These are phyloP conservation scores for Apiospora saccharicola DNA, from an alignment of 2,329 filamentous ascomycete genomes.

Conservation along the genomic window DNA sequence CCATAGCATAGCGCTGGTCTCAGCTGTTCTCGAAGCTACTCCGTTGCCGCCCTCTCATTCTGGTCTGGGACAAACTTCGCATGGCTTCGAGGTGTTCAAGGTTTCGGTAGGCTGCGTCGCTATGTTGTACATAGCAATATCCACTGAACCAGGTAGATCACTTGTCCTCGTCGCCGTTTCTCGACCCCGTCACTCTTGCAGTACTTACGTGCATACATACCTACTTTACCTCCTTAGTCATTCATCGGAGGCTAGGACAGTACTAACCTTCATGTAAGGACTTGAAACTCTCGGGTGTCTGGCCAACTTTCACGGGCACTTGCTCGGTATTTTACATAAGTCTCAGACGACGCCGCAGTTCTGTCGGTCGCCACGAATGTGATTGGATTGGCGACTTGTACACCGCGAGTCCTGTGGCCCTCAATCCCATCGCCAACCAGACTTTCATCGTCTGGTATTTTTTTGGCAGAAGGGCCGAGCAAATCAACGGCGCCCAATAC, in stretches of 20 bases:
- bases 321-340: conserved; percentile 8
- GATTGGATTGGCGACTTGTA: background rate
- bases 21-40: conserved; percentile 6
- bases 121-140: background rate
- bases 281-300: conserved; percentile 6
- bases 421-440: background rate
- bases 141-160: background rate
- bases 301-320: conserved; percentile 15
- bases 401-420: conserved; percentile 4
- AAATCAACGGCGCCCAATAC: conserved; percentile 11
- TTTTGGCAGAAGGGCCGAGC: conserved; percentile 9
- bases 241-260: background rate
- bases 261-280: background rate
- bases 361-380: background rate
- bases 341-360: conserved; percentile 16
- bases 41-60: background rate
- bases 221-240: background rate
- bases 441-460: background rate
- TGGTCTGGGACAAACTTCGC: background rate
- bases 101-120: conserved; percentile 4
- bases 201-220: background rate
- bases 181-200: no score
- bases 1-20: conserved; percentile 4
- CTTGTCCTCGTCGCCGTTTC: background rate
- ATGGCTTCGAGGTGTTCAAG: conserved; percentile 16